Conservation (phyloP, 495 filamentous ascomycete genomes). For the Tuber brumale region DNA sequence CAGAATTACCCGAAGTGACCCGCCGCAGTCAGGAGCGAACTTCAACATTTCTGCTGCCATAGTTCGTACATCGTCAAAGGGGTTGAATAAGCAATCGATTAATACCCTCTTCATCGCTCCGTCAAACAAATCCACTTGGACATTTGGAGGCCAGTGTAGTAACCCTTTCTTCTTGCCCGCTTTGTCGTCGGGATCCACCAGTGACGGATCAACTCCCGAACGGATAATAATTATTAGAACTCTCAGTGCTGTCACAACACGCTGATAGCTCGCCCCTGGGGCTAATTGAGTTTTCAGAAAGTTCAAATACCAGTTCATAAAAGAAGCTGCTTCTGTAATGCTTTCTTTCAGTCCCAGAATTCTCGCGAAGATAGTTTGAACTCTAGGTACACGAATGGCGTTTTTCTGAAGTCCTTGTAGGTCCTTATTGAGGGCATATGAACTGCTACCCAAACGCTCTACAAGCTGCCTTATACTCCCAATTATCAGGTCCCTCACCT, state of each 20-base stretch:
- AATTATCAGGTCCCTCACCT: slow-evolving; percentile 69
- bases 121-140: slow-evolving; percentile 51
- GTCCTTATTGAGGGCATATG: slow-evolving; percentile 46
- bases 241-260: slow-evolving; percentile 73
- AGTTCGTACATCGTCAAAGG: slow-evolving; percentile 85
- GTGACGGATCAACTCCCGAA: slow-evolving; percentile 46
- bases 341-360: slow-evolving; percentile 27
- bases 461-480: slow-evolving; percentile 61
- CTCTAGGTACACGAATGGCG: not conserved
- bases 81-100: slow-evolving; percentile 72
- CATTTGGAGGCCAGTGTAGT: slow-evolving; percentile 13
- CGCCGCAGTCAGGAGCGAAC: slow-evolving; percentile 20
- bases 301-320: slow-evolving; percentile 60
- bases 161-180: slow-evolving; percentile 21
- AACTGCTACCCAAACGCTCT: slow-evolving; percentile 54
- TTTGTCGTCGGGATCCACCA: not conserved
- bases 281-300: slow-evolving; percentile 68
- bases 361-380: slow-evolving; percentile 2
- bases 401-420: slow-evolving; percentile 26
- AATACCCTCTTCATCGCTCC: slow-evolving; percentile 50
- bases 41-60: slow-evolving; percentile 56
- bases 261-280: slow-evolving; percentile 74
- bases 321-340: slow-evolving; percentile 50
- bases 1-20: slow-evolving; percentile 24
- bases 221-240: slow-evolving; percentile 56